phyloP scores from a whole-genome alignment of 2,329 filamentous ascomycete species.

The Aspergillus sp. region DNA sequence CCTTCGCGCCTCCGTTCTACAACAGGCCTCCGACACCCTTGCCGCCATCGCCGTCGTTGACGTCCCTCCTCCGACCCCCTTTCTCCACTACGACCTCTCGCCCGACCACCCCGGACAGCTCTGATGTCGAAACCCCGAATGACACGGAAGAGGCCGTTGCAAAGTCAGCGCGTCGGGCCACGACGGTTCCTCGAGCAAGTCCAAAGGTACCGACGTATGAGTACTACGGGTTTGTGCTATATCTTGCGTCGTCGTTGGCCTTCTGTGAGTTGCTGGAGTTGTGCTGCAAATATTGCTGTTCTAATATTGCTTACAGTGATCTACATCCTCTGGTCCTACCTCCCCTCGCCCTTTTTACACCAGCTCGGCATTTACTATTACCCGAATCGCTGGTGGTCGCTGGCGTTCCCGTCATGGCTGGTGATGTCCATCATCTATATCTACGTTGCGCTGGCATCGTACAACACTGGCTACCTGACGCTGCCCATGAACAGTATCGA shows the following conservation, averaged over 20 bases:
- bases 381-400: slow-evolving; percentile 93
- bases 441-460: slow-evolving; percentile 81
- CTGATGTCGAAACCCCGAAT: slow-evolving; percentile 65
- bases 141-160: slow-evolving; percentile 53
- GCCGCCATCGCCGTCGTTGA: slow-evolving; percentile 84
- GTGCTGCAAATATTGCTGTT: background rate
- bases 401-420: slow-evolving; percentile 82
- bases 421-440: slow-evolving; percentile 86
- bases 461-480: slow-evolving; percentile 85
- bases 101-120: slow-evolving; percentile 88
- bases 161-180: slow-evolving; percentile 48
- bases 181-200: slow-evolving; percentile 67
- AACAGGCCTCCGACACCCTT: slow-evolving; percentile 91
- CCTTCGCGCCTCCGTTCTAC: slow-evolving; percentile 81
- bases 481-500: slow-evolving; percentile 69
- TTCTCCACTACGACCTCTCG: slow-evolving; percentile 62
- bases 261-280: slow-evolving; percentile 53
- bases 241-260: slow-evolving; percentile 73
- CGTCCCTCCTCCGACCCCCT: slow-evolving; percentile 70
- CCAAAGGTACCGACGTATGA: slow-evolving; percentile 98
- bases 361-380: slow-evolving; percentile 94
- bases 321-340: slow-evolving; percentile 74
- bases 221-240: slow-evolving; percentile 97
- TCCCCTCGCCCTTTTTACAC: slow-evolving; percentile 84
- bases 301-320: slow-evolving; percentile 33